Base-by-base conservation (phyloP, 2,329 filamentous ascomycete species). In the Nigrospora oryzae region DNA sequence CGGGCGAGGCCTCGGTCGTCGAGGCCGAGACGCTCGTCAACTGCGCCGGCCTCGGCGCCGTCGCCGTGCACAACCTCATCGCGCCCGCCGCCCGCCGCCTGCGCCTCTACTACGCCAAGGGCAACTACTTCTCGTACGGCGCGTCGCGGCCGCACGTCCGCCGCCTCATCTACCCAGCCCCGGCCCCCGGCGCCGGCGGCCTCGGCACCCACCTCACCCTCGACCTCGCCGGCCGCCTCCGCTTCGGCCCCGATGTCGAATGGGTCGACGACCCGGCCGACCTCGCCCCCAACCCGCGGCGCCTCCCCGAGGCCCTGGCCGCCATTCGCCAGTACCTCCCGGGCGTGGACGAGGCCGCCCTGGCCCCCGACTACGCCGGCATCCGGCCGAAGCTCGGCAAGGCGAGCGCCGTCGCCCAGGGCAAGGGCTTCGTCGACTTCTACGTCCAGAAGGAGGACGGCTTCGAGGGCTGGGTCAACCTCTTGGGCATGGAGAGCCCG, bases 161-260 rank as follows among this genome's bases (percentile, higher is more conserved):
- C 2, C 87, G 85, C 0, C 78, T 98, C 17, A 73, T 98, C 42
- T 98, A 97, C 59, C 93, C 93, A 0, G 89, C 86, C 0, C 89
- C 91, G 0, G 73, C 86, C 10, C 85, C 89, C 0, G 90, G 90
- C 2, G 78, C 83, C 17, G 90, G 81, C 42, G 91, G 93, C 0
- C 70, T 98, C 1, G 93, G 93, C 40, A 97, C 93, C 0, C 93
- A 98, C 64, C 71, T 98, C 15, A 98, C 93, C 1, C 76, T 97
- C 46, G 93, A 98, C 62, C 75, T 97, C 66, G 77, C 72, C 0
- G 90, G 91, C 0, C 79, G 87, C 1, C 75, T 97, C 37, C 84
- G 89, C 34, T 98, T 98, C 63, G 93, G 93, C 0, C 93, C 93
- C 0, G 93, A 98, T 59, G 86, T 96, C 13, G 89, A 97, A 63